Evolutionary conservation across 1,284 basidiomycete genomes (phyloP).

Genomic region (Trametes polyzona): DNA sequence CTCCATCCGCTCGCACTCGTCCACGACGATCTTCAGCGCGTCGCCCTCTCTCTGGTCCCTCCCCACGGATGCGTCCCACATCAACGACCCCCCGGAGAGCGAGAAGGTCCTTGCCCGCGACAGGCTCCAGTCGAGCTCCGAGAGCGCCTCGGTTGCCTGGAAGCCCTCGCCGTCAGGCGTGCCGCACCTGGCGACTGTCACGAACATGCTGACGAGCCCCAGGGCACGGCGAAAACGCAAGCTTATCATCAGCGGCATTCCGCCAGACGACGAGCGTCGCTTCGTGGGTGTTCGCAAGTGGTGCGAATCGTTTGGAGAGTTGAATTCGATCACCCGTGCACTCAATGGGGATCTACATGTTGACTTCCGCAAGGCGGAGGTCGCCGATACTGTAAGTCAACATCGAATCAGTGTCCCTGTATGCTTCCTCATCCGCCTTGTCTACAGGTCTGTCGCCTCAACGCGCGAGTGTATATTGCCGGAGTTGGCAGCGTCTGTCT

Average conservation of each 20-base stretch:
- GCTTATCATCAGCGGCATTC: conserved; percentile 45
- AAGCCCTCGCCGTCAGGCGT: conserved; percentile 25
- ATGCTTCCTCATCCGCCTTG: not conserved
- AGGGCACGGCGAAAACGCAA: conserved; percentile 39
- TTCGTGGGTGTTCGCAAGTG: conserved; percentile 52
- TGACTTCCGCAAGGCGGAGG: conserved; percentile 70
- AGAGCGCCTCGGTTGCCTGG: conserved; percentile 32
- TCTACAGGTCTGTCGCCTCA: conserved; percentile 69
- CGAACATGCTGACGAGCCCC: conserved; percentile 32
- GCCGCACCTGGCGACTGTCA: conserved; percentile 28
- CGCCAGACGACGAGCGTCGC: conserved; percentile 38
- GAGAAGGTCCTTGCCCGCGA: conserved; percentile 34
- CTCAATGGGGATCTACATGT: conserved; percentile 75
- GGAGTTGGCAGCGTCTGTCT: conserved; percentile 77
- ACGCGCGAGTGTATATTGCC: conserved; percentile 69
- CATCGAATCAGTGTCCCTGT: not conserved
- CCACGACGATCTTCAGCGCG: conserved; percentile 42
- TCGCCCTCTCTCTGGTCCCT: conserved; percentile 46
- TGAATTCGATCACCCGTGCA: conserved; percentile 69
- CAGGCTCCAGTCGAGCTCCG: conserved; percentile 22
- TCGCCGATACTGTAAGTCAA: conserved; percentile 71
- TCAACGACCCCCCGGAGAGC: conserved; percentile 40
- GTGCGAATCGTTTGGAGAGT: conserved; percentile 81
- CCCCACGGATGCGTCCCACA: conserved; percentile 43
- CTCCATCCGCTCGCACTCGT: conserved; percentile 49